These are phyloP conservation scores for Ceratopteris richardii DNA, from an alignment of 75 land plant species.

Conservation along the genomic window DNA sequence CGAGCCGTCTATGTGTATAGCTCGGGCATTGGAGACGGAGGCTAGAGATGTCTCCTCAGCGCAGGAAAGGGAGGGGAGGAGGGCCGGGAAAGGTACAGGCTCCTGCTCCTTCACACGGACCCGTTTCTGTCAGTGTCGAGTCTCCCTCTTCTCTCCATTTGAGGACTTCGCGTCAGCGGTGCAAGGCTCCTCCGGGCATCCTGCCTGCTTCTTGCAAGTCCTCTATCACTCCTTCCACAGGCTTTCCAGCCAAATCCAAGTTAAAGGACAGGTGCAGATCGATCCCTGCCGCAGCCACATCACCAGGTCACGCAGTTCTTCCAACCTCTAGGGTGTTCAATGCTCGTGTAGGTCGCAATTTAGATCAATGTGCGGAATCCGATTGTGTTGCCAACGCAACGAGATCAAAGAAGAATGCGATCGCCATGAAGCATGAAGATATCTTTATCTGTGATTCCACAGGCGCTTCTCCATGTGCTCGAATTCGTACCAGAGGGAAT, in stretches of 20 bases:
- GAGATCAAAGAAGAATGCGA: too few species aligned
- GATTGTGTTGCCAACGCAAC: too few species aligned
- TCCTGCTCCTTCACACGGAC: background rate
- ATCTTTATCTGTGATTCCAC: too few species aligned
- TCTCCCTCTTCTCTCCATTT: background rate
- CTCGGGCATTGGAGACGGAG: background rate
- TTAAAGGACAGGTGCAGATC: background rate
- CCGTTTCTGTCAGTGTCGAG: background rate
- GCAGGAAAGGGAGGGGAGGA: slow-evolving; percentile 2
- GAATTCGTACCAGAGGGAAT: too few species aligned
- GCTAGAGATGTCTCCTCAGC: slow-evolving; percentile 4
- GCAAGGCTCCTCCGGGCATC: too few species aligned
- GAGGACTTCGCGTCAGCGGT: too few species aligned
- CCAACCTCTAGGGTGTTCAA: too few species aligned
- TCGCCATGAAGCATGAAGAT: too few species aligned
- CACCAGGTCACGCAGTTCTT: background rate
- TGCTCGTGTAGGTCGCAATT: too few species aligned
- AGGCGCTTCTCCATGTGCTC: too few species aligned
- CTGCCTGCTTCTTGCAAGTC: background rate
- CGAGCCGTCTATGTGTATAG: background rate
- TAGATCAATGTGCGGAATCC: too few species aligned
- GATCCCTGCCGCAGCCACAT: background rate
- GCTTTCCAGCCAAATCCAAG: background rate
- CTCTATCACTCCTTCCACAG: background rate
- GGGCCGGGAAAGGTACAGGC: background rate